Percentiles rank a stretch among this genome's conserved stretches.
Evolutionary conservation across 306 rosid species (phyloP).

Genomic region (Cicer bijugum): DNA sequence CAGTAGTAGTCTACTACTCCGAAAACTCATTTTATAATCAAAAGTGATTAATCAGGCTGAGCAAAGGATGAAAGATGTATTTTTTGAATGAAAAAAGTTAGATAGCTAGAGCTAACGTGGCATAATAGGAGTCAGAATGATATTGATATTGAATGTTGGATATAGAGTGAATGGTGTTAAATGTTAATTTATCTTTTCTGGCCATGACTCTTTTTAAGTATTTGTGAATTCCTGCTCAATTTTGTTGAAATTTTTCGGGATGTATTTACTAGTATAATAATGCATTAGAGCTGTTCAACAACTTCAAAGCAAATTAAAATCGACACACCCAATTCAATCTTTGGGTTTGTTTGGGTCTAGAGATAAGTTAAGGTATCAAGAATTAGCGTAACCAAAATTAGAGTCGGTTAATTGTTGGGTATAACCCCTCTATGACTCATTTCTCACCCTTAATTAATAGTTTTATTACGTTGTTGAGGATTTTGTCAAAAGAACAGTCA

Average conservation of each 20-base stretch:
- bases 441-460: too few relatives aligned
- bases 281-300: too few relatives aligned
- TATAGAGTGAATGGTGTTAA: background rate
- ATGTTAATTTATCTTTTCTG: constrained; percentile 21
- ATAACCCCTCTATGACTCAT: too few relatives aligned
- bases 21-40: constrained; percentile 8
- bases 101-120: constrained; percentile 11
- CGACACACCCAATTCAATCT: too few relatives aligned
- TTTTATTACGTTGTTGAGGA: too few relatives aligned
- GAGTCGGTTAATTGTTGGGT: too few relatives aligned
- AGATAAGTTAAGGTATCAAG: too few relatives aligned
- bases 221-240: background rate
- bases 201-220: background rate
- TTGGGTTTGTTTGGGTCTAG: too few relatives aligned
- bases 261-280: background rate
- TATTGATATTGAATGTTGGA: constrained; percentile 14
- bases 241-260: background rate
- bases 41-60: constrained; percentile 16
- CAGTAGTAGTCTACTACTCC: constrained; percentile 46
- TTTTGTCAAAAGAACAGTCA: too few relatives aligned
- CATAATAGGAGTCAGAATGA: constrained; percentile 3
- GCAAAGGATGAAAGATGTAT: constrained; percentile 6
- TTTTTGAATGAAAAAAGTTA: background rate
- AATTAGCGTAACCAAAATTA: too few relatives aligned
- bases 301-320: background rate